Base-by-base conservation (phyloP, 805 yeast species). In the Yueomyces sinensis region DNA sequence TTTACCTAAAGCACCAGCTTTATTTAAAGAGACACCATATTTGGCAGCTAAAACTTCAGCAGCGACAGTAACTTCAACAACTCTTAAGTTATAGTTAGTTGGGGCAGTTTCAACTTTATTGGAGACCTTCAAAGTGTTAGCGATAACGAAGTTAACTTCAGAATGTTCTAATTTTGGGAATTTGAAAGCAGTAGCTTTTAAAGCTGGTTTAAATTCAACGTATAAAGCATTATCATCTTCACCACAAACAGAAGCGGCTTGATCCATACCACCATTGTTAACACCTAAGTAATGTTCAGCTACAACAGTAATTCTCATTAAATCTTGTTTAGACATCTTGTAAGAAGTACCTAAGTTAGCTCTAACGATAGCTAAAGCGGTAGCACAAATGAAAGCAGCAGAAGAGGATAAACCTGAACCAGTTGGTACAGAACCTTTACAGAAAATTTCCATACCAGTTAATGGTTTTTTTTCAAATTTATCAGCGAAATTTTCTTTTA, bases 241-340 rank as follows among this genome's bases (percentile, higher is more conserved):
- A 13, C 86, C 86, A 43, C 68, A 75, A 18, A 79, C 65, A 0
- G 81, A 70, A 3, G 86, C 83, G 31, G 79, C 68, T 57, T 79
- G 86, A 50, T 78, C 86, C 80, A 78, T 71, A 25, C 87, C 86
- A n/a, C 86, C 87, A 27, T 78, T 74, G 47, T 74, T 77, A 33
- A 78, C 80, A 18, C 86, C 86, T 17, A 79, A 72, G 36, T 72
- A 72, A 54, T 76, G 82, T 49, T 78, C 86, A 27, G 76, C 72
- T 4, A 70, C 73, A 30, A 72, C 75, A 5, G 84, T 75, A 32
- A 77, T 71, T 32, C 59, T 54, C 20, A 77, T 72, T 37, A 79
- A 61, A 38, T 66, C 76, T 9, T 62, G 53, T 45, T 75, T 74
- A 34, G 70, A 42, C 31, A 76, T 53, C 4, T 46, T 39, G 28